Evolutionary conservation across 1,284 basidiomycete genomes (phyloP), one percentile per base, ranked within the genome.

Genomic region (Rhodotorula sp.): DNA sequence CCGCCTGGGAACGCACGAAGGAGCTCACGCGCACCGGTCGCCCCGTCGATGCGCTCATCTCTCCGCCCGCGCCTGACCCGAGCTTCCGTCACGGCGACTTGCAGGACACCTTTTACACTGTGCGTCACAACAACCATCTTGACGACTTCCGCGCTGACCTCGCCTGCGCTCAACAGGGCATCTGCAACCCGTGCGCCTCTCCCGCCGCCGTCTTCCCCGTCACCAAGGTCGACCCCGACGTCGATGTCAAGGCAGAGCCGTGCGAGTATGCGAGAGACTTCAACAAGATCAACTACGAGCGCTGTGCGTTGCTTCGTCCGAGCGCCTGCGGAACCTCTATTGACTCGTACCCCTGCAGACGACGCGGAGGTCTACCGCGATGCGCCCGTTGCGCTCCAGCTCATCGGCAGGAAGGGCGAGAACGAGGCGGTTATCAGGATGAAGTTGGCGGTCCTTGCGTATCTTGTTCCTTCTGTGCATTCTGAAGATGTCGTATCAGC

Each of bases 361-460:
- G 81, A 87, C 58, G 85, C 88, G 0, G 80, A 83, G 40, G 81
- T 81, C 20, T 87, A 85, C 72, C 80, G 81, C 62, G 83, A 86
- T 67, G 87, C 86, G 0, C 90, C 90, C 0, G 82, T 91, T 11
- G 81, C 83, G n/a, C 79, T 92, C 30, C 90, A 92, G 75, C 76
- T 90, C 9, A 83, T 90, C 4, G 88, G 86, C 0, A 81, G 85
- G 62, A 86, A 86, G n/a, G 81, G 87, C 53, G 88, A 91, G 76
- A 89, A 91, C 72, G 89, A 90, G 76, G 87, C 86, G 0, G 83
- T 89, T 15, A 82, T 89, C 46, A 24, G 56, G 11, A 62, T 74
- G 62, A 69, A 71, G 64, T 65, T 74, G 20, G 60, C 61, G 20
- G 72, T 58, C 34, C 34, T 34, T 34, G 34, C 34, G 34, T 34